A percentile compares a stretch with the other conserved stretches of the same genome.
Evolutionary conservation across 257 asterid species (phyloP).

Genomic region (Rhazya stricta): DNA sequence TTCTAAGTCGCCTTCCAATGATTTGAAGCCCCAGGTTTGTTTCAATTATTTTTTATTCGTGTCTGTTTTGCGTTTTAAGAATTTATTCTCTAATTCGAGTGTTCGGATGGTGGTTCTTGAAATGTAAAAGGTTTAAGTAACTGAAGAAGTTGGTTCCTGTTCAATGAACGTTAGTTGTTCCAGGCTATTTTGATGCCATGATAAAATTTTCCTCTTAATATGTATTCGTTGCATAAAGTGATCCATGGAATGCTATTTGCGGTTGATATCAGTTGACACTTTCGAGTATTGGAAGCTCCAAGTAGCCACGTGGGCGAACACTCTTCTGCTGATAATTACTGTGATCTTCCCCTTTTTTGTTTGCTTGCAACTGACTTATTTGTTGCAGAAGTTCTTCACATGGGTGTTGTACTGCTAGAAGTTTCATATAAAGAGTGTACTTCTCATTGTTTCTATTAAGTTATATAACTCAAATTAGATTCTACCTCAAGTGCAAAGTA

Average conservation of each 20-base stretch:
- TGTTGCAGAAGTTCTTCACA: background rate
- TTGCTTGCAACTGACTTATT: background rate
- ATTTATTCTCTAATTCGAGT: background rate
- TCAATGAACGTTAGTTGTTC: background rate
- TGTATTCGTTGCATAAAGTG: background rate
- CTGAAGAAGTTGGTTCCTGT: background rate
- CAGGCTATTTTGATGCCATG: background rate
- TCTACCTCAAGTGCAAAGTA: background rate
- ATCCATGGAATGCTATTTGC: background rate
- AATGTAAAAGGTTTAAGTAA: background rate
- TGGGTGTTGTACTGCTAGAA: too few species aligned
- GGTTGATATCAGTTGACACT: background rate
- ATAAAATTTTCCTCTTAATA: background rate
- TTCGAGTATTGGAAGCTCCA: background rate
- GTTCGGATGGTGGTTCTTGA: background rate
- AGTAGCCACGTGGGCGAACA: background rate
- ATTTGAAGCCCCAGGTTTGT: conserved; percentile 24
- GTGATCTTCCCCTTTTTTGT: background rate
- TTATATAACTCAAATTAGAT: background rate
- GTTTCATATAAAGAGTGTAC: background rate
- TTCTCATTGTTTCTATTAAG: background rate
- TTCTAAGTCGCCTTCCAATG: conserved; percentile 14
- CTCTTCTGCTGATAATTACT: background rate
- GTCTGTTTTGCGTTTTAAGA: background rate
- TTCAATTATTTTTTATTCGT: background rate